Evolutionary conservation across 305 asterid genomes (phyloP), one percentile per base, ranked within the genome.

Genomic region (Nicotiana rustica): DNA sequence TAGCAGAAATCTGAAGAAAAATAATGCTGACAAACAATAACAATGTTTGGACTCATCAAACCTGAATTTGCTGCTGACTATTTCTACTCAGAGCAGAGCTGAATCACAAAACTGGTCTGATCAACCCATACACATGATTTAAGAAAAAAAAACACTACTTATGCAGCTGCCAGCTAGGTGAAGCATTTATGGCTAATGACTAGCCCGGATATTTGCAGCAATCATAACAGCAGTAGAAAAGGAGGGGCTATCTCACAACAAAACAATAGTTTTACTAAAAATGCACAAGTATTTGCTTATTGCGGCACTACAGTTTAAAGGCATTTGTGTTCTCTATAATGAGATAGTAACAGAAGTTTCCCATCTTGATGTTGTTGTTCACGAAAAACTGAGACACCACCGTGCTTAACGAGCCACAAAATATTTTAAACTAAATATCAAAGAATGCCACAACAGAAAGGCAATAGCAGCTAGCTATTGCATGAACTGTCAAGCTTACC

Each of bases 401-500:
- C 62, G 52, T 64, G 70, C 78, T 82, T 81, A 67, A 10, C n/a
- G 14, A 66, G 36, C 69, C 47, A 78, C 71, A 9, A 80, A 83
- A 36, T 10, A 71, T 44, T 44, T 49, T 61, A 73, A 49, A 49
- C 25, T 49, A 73, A 6, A 25, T 49, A 71, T 47, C 19, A 1
- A 73, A 73, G 14, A 73, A 73, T 47, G 41, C 41, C 36, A 13
- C 41, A 1, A 71, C 36, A 71, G 21, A 71, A 13, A 73, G 60
- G 14, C 12, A 60, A 71, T 49, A 13, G 15, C 14, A 75, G 66
- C 44, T 10, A 56, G 77, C 44, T 73, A 25, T 31, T 73, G 44
- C 44, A 73, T 19, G 79, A 73, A 73, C 79, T 68, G 60, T 64
- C 29, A 68, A 82, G 76, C 80, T 62, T 87, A 95, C 99, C 96